Conservation (phyloP, 1,284 basidiomycete genomes). For the Cutaneotrichosporon sp. region DNA sequence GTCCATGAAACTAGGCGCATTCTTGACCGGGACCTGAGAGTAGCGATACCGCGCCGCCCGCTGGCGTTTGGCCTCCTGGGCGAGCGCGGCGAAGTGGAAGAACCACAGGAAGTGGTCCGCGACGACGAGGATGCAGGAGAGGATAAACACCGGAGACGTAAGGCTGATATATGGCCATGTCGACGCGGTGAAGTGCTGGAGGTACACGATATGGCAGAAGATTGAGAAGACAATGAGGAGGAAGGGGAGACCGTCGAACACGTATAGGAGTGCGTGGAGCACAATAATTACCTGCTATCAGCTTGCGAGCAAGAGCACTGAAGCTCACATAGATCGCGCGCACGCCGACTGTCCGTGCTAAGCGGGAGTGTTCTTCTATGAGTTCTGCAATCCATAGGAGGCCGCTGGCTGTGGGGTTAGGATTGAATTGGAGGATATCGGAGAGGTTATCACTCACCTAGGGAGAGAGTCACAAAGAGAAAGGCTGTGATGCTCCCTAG, state of each 20-base stretch:
- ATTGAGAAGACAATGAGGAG: constrained; percentile 70
- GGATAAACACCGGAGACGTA: constrained; percentile 71
- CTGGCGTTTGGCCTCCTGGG: constrained; percentile 53
- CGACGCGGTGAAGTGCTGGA: constrained; percentile 74
- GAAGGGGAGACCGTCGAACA: constrained; percentile 72
- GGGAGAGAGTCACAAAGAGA: constrained; percentile 70
- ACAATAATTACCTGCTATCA: constrained; percentile 62
- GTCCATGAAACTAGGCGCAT: constrained; percentile 15
- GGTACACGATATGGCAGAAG: constrained; percentile 75
- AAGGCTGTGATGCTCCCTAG: constrained; percentile 63
- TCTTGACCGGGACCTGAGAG: constrained; percentile 35
- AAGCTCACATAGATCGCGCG: constrained; percentile 72
- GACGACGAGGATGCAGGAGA: constrained; percentile 75
- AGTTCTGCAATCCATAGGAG: constrained; percentile 87
- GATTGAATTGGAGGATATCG: background rate
- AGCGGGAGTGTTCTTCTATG: constrained; percentile 82
- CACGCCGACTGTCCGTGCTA: constrained; percentile 73
- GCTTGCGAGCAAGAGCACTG: background rate
- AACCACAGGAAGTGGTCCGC: constrained; percentile 91
- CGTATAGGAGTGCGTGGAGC: constrained; percentile 70
- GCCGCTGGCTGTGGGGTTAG: constrained; percentile 74
- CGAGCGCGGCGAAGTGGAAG: constrained; percentile 72
- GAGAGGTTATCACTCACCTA: constrained; percentile 55
- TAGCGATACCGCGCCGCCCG: constrained; percentile 48
- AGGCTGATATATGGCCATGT: constrained; percentile 88